Conservation (phyloP, 1,284 basidiomycete species). For the Pseudomicrostroma phylloplanum region DNA sequence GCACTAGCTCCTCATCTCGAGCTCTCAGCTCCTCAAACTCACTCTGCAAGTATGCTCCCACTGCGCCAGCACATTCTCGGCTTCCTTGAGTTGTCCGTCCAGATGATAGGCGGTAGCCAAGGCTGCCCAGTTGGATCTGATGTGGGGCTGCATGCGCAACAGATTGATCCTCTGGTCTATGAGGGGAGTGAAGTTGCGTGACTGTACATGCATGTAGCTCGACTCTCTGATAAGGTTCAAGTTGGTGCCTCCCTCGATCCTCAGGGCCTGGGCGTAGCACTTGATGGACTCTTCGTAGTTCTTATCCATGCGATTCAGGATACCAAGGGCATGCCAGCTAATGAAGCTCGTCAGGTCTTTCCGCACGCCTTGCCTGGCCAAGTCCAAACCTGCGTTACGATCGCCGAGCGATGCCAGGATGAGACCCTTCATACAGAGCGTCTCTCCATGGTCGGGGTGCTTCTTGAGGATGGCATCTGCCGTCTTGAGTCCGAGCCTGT, state of each 20-base stretch:
- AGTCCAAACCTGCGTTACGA: conserved; percentile 62
- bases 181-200: conserved; percentile 73
- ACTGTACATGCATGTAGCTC: conserved; percentile 80
- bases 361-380: conserved; percentile 75
- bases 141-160: conserved; percentile 71
- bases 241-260: conserved; percentile 81
- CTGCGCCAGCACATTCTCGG: conserved; percentile 67
- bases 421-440: conserved; percentile 47
- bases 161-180: conserved; percentile 78
- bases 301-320: conserved; percentile 61
- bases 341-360: conserved; percentile 89
- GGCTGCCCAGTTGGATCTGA: conserved; percentile 83
- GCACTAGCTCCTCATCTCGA: neutral
- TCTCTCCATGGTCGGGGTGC: conserved; percentile 79
- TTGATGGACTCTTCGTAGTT: conserved; percentile 81
- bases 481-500: conserved; percentile 83
- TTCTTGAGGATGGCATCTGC: conserved; percentile 93
- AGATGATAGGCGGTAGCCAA: conserved; percentile 84
- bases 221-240: conserved; percentile 87
- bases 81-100: conserved; percentile 67
- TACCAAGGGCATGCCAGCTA: conserved; percentile 93
- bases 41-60: conserved; percentile 52
- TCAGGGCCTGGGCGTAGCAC: conserved; percentile 69
- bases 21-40: conserved; percentile 48
- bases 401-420: conserved; percentile 37